Conservation (phyloP, 306 rosid genomes). For the Heteromeles arbutifolia region DNA sequence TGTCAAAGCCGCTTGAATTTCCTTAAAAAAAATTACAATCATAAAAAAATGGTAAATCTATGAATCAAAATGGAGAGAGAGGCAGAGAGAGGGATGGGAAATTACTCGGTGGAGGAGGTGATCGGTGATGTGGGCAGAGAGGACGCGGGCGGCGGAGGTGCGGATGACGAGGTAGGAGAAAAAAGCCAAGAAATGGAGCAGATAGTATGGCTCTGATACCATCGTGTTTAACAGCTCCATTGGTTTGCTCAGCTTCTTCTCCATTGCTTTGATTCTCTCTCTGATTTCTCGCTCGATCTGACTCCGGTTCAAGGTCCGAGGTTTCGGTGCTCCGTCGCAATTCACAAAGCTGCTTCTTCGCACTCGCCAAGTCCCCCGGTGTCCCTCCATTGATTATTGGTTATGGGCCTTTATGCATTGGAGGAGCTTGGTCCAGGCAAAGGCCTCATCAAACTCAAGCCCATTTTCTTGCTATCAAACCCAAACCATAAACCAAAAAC, state of each 20-base stretch:
- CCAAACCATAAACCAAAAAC: too few relatives aligned
- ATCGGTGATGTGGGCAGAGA: constrained; percentile 33
- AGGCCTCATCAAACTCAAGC: background rate
- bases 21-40: constrained; percentile 22
- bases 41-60: background rate
- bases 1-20: constrained; percentile 57
- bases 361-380: too few relatives aligned
- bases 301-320: background rate
- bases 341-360: background rate
- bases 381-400: background rate
- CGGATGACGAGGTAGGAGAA: constrained; percentile 79
- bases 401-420: background rate
- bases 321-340: background rate
- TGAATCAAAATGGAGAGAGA: background rate
- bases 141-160: constrained; percentile 36
- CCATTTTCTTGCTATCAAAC: background rate
- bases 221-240: constrained; percentile 45
- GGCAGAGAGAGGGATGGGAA: background rate
- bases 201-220: constrained; percentile 73
- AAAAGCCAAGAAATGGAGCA: constrained; percentile 66
- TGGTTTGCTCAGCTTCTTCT: constrained; percentile 21
- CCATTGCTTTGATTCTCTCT: constrained; percentile 11
- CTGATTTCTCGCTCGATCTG: constrained; percentile 4
- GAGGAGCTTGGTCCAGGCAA: background rate
- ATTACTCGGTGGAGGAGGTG: constrained; percentile 61